Base-by-base conservation (phyloP, 179 eudicot genomes). In the Silene noctiflora region DNA sequence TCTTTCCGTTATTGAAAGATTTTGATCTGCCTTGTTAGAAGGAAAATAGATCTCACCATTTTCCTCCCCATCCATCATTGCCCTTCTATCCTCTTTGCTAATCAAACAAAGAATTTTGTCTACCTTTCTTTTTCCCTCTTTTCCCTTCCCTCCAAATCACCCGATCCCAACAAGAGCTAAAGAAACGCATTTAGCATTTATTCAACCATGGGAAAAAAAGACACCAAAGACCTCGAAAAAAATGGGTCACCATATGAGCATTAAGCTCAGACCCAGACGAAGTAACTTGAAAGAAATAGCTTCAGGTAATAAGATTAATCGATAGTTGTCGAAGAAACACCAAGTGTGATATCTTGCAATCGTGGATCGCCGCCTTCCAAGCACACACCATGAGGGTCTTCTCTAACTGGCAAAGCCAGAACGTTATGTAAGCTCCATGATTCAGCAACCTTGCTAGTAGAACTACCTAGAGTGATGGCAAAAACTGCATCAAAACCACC, bases 401-500 rank as follows among this genome's bases (percentile, higher is more conserved):
- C 98, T 83, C 91, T 87, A 51, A 93, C 89, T n/a, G 95, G 93
- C 82, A 95, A 80, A 75, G 99, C 97, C 68, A 91, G 84, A 74
- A 95, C 95, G 46, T 93, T 90, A 51, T 68, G 79, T 20, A 91
- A 93, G 78, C 97, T 90, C 94, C 94, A 96, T 64, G 81, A 82
- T 73, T 84, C 74, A 58, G 85, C 76, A 7, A 96, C 81, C 73
- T 85, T 85, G 73, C 78, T 84, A 82, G 89, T 86, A n/a, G 91
- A 79, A 74, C 82, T 83, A 24, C 91, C 94, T 66, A 89, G 82
- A 14, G 87, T 86, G 76, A 91, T 76, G 35, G 98, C 95, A 83
- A 95, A 93, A 35, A 96, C 83, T 17, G 98, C 99, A 82, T 96
- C 99, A 68, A 87, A 96, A 11, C 98, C 99, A 24, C 99, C 98